A percentile compares a stretch with the other conserved stretches of the same genome.
Evolutionary conservation across 257 asterid genomes (phyloP).

Genomic region (Knoxia roxburghii): DNA sequence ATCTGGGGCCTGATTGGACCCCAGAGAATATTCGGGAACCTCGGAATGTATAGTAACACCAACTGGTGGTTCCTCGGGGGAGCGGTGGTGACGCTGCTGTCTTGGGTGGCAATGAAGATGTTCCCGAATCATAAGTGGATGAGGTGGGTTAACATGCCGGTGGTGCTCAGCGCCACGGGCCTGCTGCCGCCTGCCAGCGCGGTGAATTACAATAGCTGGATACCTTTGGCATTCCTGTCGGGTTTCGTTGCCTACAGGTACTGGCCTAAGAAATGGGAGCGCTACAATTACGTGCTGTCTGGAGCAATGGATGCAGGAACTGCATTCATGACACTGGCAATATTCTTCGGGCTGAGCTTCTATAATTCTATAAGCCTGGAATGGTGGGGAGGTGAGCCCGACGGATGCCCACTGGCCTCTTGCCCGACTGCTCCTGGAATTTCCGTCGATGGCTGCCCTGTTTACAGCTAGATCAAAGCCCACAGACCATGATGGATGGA

Average conservation of each 20-base stretch:
- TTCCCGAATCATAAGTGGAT: conserved; percentile 45
- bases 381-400: conserved; percentile 59
- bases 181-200: conserved; percentile 56
- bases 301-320: conserved; percentile 62
- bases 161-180: conserved; percentile 38
- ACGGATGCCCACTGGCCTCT: conserved; percentile 47
- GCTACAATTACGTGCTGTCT: conserved; percentile 49
- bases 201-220: conserved; percentile 55
- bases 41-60: conserved; percentile 31
- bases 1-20: conserved; percentile 68
- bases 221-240: conserved; percentile 29
- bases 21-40: conserved; percentile 44
- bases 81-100: conserved; percentile 34
- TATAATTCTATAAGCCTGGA: conserved; percentile 5
- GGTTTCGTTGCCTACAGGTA: conserved; percentile 38
- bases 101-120: conserved; percentile 31
- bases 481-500: too few relatives aligned
- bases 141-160: conserved; percentile 36
- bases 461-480: conserved; percentile 19
- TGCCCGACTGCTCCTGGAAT: conserved; percentile 57
- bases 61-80: conserved; percentile 63
- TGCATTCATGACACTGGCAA: conserved; percentile 37
- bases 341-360: conserved; percentile 29
- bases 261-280: conserved; percentile 42
- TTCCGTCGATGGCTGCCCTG: conserved; percentile 34